Evolutionary conservation across 345 rosid species (phyloP).

Genomic region (Rhodomyrtus tomentosa): DNA sequence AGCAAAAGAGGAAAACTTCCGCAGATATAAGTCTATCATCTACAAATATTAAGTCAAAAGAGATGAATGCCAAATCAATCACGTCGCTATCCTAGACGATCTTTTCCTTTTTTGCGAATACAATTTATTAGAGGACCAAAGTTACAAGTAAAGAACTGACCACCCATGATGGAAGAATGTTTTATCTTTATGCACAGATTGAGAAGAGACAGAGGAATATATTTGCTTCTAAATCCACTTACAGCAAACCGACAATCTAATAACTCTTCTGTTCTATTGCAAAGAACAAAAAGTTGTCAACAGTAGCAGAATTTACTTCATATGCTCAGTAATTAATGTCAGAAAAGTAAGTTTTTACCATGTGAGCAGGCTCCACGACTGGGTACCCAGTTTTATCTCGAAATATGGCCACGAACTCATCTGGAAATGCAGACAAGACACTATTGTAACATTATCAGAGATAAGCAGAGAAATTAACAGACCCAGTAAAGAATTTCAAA

Average conservation of each 20-base stretch:
- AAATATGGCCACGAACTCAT: slow-evolving; percentile 82
- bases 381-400: slow-evolving; percentile 58
- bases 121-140: background rate
- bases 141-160: background rate
- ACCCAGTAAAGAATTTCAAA: background rate
- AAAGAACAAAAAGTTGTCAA: background rate
- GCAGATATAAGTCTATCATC: background rate
- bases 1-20: background rate
- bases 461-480: background rate
- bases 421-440: slow-evolving; percentile 24
- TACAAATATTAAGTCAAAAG: background rate
- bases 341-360: slow-evolving; percentile 37
- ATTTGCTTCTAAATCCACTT: background rate
- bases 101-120: background rate
- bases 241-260: background rate
- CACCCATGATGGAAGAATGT: background rate
- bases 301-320: background rate
- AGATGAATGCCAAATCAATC: background rate
- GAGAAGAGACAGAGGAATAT: background rate
- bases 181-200: background rate
- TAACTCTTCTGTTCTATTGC: background rate
- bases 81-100: background rate
- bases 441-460: background rate
- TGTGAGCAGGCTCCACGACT: slow-evolving; percentile 92
- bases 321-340: background rate